Percentiles rank a stretch among this genome's conserved stretches.
phyloP scores from a whole-genome alignment of 2,329 filamentous ascomycete genomes.

The Fusarium sp. region DNA sequence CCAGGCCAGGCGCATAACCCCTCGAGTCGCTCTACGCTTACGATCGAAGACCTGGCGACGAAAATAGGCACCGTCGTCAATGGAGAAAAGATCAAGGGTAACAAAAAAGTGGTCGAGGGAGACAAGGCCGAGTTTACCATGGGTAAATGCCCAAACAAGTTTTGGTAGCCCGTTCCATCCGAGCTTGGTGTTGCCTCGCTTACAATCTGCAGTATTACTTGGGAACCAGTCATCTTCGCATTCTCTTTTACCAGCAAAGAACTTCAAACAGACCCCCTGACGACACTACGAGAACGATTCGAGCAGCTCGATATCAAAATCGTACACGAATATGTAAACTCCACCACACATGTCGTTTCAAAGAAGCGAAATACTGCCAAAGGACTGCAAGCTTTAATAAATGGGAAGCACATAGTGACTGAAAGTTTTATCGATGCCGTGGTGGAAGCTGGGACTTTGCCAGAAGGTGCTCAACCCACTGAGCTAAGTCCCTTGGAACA shows the following conservation, averaged over 20 bases:
- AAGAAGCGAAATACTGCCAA: slow-evolving; percentile 91
- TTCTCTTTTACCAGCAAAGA: slow-evolving; percentile 82
- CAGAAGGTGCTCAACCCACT: slow-evolving; percentile 59
- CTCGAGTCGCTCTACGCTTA: slow-evolving; percentile 74
- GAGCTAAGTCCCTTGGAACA: slow-evolving; percentile 72
- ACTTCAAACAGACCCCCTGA: slow-evolving; percentile 72
- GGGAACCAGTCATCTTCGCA: slow-evolving; percentile 83
- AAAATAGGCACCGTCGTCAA: slow-evolving; percentile 87
- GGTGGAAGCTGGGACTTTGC: slow-evolving; percentile 65
- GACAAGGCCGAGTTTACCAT: slow-evolving; percentile 72
- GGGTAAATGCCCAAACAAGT: slow-evolving; percentile 74
- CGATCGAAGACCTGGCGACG: slow-evolving; percentile 81
- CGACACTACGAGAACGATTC: slow-evolving; percentile 71
- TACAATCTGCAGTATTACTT: slow-evolving; percentile 70
- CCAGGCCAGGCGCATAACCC: slow-evolving; percentile 74
- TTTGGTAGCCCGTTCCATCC: slow-evolving; percentile 58
- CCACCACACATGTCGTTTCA: slow-evolving; percentile 88
- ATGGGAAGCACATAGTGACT: slow-evolving; percentile 81
- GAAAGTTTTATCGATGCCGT: slow-evolving; percentile 80
- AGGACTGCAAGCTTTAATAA: slow-evolving; percentile 86
- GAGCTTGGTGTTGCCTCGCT: background rate
- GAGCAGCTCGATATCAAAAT: slow-evolving; percentile 93
- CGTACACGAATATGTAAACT: slow-evolving; percentile 73
- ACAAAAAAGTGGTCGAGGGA: slow-evolving; percentile 65
- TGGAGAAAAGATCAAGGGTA: slow-evolving; percentile 74